Evolutionary conservation across 2,329 filamentous ascomycete genomes (phyloP).

Genomic region (Cercospora berteroae): DNA sequence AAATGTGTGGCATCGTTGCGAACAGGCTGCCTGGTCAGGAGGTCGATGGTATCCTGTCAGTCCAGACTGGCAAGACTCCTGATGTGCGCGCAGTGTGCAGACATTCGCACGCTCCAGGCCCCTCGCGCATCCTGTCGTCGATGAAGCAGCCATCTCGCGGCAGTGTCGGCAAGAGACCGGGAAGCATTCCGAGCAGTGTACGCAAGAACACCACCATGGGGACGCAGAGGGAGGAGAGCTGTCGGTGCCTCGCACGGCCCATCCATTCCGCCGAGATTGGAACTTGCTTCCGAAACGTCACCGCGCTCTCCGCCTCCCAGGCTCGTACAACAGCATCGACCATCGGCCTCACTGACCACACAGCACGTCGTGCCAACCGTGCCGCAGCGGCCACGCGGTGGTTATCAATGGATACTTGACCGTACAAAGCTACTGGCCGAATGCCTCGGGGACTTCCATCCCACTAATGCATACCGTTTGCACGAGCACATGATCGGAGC

Average conservation of each 20-base stretch:
- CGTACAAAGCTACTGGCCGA: neutral
- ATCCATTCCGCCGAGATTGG: neutral
- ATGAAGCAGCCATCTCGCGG: neutral
- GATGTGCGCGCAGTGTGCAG: neutral
- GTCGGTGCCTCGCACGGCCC: neutral
- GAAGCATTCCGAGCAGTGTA: neutral
- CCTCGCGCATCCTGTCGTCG: neutral
- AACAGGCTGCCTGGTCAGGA: neutral
- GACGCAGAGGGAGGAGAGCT: neutral
- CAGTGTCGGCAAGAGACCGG: neutral
- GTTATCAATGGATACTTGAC: neutral
- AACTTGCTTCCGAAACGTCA: neutral
- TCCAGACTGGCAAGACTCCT: neutral
- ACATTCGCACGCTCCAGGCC: neutral
- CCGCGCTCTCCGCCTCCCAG: too few species aligned
- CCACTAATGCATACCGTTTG: neutral
- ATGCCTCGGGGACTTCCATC: neutral
- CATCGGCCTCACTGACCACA: neutral
- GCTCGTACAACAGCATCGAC: neutral
- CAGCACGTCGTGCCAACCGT: neutral
- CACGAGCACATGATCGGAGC: slow-evolving; percentile 1
- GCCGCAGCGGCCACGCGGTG: neutral
- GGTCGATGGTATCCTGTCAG: neutral
- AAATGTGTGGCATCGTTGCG: neutral
- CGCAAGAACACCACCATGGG: neutral